A percentile compares a stretch with the other conserved stretches of the same genome.
Evolutionary conservation across 106 monocot genomes (phyloP).

Genomic region (Cymbidium sinense): DNA sequence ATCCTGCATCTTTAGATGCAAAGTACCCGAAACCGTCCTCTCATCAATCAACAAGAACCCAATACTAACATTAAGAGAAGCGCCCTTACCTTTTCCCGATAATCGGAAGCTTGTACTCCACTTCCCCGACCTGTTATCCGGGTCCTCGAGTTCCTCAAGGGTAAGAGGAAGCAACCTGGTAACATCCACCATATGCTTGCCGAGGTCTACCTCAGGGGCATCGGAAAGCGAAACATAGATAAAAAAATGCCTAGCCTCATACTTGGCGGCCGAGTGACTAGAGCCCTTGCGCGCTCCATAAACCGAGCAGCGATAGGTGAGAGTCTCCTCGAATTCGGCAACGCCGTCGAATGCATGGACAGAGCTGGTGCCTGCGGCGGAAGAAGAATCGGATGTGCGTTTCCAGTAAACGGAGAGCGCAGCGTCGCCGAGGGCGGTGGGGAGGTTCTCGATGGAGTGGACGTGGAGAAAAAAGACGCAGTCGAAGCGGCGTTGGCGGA

Average conservation of each 20-base stretch:
- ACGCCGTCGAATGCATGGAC: constrained; percentile 30
- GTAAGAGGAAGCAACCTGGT: constrained; percentile 71
- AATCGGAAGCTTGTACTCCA: constrained; percentile 87
- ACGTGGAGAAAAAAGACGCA: constrained; percentile 75
- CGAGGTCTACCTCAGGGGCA: constrained; percentile 49
- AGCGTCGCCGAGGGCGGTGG: constrained; percentile 27
- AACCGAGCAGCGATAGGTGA: constrained; percentile 56
- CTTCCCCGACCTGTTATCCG: constrained; percentile 35
- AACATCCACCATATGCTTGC: constrained; percentile 67
- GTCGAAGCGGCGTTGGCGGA: constrained; percentile 57
- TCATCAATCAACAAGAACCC: constrained; percentile 39
- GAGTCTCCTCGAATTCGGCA: constrained; percentile 62
- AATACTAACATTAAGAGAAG: constrained; percentile 70
- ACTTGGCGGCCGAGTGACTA: constrained; percentile 54
- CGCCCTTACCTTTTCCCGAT: constrained; percentile 55
- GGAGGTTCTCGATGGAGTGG: constrained; percentile 57
- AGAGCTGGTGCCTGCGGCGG: constrained; percentile 32
- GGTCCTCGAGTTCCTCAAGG: constrained; percentile 54
- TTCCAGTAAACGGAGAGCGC: constrained; percentile 50
- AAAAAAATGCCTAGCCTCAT: constrained; percentile 59
- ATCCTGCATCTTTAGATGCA: constrained; percentile 2
- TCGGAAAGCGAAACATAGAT: constrained; percentile 29
- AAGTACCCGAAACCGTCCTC: constrained; percentile 22
- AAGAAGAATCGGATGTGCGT: constrained; percentile 32
- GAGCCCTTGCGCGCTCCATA: constrained; percentile 29